phyloP scores from a whole-genome alignment of 768 basidiomycete species.

The Tylopilus plumbeoviolaceoides region DNA sequence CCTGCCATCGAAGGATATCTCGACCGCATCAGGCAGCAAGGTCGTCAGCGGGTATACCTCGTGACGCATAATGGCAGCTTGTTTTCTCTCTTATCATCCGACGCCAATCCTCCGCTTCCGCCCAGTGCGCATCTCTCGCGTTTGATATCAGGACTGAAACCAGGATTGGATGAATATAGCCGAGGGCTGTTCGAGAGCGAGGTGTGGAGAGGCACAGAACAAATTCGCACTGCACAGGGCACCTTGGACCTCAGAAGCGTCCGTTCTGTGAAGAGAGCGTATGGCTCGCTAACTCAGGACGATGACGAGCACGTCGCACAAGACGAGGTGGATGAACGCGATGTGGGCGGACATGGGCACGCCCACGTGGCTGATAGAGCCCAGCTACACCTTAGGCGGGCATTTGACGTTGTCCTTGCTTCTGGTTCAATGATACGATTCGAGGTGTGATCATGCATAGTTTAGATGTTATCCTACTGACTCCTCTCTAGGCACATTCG shows the following conservation, averaged over 20 bases:
- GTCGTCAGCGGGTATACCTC: constrained; percentile 62
- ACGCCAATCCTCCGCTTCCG: constrained; percentile 66
- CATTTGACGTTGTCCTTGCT: constrained; percentile 72
- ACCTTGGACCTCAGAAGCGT: constrained; percentile 74
- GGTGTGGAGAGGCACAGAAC: constrained; percentile 55
- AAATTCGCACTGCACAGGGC: constrained; percentile 62
- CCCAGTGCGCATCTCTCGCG: constrained; percentile 45
- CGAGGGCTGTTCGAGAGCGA: constrained; percentile 46
- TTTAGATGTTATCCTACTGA: constrained; percentile 1
- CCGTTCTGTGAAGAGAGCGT: constrained; percentile 56
- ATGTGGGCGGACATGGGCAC: constrained; percentile 61
- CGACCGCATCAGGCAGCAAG: constrained; percentile 59
- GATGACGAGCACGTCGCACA: constrained; percentile 22
- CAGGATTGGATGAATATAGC: constrained; percentile 25
- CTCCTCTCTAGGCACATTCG: constrained; percentile 52
- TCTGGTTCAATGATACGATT: constrained; percentile 69
- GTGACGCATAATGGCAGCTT: constrained; percentile 69
- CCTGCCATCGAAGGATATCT: constrained; percentile 85
- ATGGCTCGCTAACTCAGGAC: constrained; percentile 25
- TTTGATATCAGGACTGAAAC: constrained; percentile 28
- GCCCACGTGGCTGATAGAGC: constrained; percentile 39
- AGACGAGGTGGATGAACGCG: constrained; percentile 49
- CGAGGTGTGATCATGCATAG: constrained; percentile 53
- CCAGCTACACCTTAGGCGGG: constrained; percentile 53
- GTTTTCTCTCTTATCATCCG: constrained; percentile 50